Evolutionary conservation across 768 basidiomycete species (phyloP).

Genomic region (Mycena sanguinolenta): DNA sequence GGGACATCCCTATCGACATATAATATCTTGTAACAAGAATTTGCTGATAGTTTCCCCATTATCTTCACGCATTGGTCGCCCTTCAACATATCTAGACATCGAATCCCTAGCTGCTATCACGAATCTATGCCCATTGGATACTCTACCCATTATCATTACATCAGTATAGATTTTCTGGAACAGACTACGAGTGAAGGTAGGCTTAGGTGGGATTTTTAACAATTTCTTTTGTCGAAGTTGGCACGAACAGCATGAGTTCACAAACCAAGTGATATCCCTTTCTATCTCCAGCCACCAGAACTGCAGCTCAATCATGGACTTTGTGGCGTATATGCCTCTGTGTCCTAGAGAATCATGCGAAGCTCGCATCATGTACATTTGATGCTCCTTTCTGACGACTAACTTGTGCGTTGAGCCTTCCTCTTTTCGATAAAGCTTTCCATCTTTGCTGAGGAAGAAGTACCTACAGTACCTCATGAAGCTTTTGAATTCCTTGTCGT

Average conservation of each 20-base stretch:
- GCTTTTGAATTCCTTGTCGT: slow-evolving; percentile 1
- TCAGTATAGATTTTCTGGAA: background rate
- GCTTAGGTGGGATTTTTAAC: background rate
- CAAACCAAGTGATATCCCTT: background rate
- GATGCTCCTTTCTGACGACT: background rate
- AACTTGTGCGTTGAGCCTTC: background rate
- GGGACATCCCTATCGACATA: background rate
- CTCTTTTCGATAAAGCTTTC: background rate
- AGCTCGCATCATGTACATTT: slow-evolving; percentile 9
- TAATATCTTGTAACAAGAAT: background rate
- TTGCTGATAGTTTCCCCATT: background rate
- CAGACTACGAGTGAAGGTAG: background rate
- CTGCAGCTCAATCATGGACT: background rate
- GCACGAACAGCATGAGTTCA: background rate
- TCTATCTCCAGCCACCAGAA: slow-evolving; percentile 1
- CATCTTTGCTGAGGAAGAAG: background rate
- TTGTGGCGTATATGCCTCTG: background rate
- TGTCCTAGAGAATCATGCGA: background rate
- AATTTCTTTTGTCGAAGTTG: background rate
- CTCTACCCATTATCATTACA: background rate
- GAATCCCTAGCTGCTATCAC: background rate
- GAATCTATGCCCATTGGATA: background rate
- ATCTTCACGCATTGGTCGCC: background rate
- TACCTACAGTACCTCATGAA: background rate
- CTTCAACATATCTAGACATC: background rate